These are phyloP conservation scores for Teunomyces panamensis DNA, from an alignment of 805 yeast genomes.

Conservation along the genomic window DNA sequence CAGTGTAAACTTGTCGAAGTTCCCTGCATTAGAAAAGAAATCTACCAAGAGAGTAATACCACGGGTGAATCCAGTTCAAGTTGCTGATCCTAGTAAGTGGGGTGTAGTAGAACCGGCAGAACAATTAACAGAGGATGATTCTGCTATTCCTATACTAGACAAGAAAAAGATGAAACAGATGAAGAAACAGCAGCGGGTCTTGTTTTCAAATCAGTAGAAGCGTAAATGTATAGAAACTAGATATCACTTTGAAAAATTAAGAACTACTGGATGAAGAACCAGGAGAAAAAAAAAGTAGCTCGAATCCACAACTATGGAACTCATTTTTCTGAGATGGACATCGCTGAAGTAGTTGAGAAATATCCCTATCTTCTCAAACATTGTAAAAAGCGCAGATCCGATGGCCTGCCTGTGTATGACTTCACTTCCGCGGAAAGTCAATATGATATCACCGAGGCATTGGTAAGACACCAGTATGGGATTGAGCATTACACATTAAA, in stretches of 20 bases:
- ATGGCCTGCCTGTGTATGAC: slow-evolving; percentile 9
- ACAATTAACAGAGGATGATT: not conserved
- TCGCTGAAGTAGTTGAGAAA: slow-evolving; percentile 2
- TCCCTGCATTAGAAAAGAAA: slow-evolving; percentile 51
- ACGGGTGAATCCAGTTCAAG: slow-evolving; percentile 51
- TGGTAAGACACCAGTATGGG: slow-evolving; percentile 11
- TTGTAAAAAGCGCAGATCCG: slow-evolving; percentile 6
- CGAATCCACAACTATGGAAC: not conserved
- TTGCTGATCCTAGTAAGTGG: slow-evolving; percentile 25
- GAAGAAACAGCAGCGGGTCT: slow-evolving; percentile 11
- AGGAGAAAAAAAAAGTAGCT: not conserved
- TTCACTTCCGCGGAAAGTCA: slow-evolving; percentile 11
- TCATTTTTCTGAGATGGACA: not conserved
- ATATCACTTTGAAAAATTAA: too few relatives aligned
- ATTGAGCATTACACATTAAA: slow-evolving; percentile 9
- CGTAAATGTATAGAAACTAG: not conserved
- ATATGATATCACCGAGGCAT: slow-evolving; percentile 14
- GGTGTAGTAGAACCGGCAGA: slow-evolving; percentile 11
- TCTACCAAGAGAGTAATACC: slow-evolving; percentile 43
- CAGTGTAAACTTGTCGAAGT: slow-evolving; percentile 25
- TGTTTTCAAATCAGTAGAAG: slow-evolving; percentile 3
- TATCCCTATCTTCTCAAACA: slow-evolving; percentile 5
- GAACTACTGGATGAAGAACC: too few relatives aligned
- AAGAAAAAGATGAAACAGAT: slow-evolving; percentile 10
- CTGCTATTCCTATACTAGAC: slow-evolving; percentile 7